Conservation (phyloP, 176 grass and related monocot genomes). For the Dendrocalamus sinicus region DNA sequence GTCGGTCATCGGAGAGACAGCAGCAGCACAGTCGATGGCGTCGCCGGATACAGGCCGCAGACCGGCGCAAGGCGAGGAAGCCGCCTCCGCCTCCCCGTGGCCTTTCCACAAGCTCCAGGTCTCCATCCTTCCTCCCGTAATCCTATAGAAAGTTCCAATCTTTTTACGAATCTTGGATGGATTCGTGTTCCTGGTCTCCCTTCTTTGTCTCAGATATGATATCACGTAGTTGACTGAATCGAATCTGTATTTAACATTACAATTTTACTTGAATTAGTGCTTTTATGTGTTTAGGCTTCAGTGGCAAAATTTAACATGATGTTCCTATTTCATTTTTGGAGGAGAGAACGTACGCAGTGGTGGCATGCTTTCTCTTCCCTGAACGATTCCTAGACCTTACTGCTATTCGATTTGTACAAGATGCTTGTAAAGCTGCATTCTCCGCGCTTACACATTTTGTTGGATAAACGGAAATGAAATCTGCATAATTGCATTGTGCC, state of each 20-base stretch:
- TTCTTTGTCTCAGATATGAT: constrained; percentile 16
- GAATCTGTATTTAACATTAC: constrained; percentile 12
- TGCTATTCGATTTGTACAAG: neutral
- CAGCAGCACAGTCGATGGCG: constrained; percentile 42
- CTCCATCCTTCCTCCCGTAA: neutral
- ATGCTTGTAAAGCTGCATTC: neutral
- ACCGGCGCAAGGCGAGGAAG: constrained; percentile 50
- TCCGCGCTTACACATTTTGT: neutral
- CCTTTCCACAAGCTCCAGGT: constrained; percentile 76
- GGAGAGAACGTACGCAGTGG: neutral
- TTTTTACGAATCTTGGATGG: neutral
- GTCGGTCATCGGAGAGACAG: constrained; percentile 41
- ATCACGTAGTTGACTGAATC: neutral
- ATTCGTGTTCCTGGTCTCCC: constrained; percentile 13
- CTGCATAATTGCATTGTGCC: neutral
- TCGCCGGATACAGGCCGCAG: constrained; percentile 45
- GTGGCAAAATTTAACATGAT: neutral
- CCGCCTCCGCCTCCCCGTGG: constrained; percentile 52
- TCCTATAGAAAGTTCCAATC: constrained; percentile 9
- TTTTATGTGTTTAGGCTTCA: neutral
- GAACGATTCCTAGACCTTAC: neutral
- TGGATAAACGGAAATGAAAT: constrained; percentile 4
- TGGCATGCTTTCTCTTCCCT: constrained; percentile 6
- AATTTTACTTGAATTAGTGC: neutral
- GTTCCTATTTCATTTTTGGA: constrained; percentile 4